Conservation (phyloP, 345 rosid species). For the Murraya paniculata region DNA sequence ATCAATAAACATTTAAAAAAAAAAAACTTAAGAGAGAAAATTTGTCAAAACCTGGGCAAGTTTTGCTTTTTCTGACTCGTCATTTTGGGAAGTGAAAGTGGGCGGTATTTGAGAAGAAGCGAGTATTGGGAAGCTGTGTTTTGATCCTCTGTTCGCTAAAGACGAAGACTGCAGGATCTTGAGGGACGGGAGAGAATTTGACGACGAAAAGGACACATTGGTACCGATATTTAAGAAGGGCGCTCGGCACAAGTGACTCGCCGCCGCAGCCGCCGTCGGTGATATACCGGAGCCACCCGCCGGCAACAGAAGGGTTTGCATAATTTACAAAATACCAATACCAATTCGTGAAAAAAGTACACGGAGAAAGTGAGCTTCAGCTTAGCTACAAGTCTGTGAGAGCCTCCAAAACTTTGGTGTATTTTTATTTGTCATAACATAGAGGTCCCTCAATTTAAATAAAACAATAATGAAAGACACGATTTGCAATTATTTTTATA, state of each 20-base stretch:
- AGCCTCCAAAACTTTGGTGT: not conserved
- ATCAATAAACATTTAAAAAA: not conserved
- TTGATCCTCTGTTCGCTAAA: constrained; percentile 32
- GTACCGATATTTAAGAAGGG: constrained; percentile 16
- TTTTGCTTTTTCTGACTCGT: constrained; percentile 58
- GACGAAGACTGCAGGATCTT: constrained; percentile 8
- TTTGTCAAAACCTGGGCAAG: constrained; percentile 62
- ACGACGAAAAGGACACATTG: constrained; percentile 15
- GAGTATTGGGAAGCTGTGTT: constrained; percentile 12
- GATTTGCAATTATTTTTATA: too few relatives aligned
- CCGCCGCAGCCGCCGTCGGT: constrained; percentile 22
- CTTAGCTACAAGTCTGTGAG: not conserved
- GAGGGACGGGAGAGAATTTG: constrained; percentile 12
- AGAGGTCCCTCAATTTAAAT: not conserved
- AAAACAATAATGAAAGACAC: not conserved
- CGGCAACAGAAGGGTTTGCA: constrained; percentile 64
- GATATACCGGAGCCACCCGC: constrained; percentile 38
- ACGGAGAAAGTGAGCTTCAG: not conserved
- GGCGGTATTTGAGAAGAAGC: constrained; percentile 45
- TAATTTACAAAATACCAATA: constrained; percentile 9
- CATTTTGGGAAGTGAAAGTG: constrained; percentile 32
- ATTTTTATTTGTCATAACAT: not conserved
- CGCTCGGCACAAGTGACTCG: constrained; percentile 17
- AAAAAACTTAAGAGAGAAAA: not conserved
- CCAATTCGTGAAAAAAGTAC: not conserved